Base-by-base conservation (phyloP, 164 flowering plant species). In the Magnolia officinalis region DNA sequence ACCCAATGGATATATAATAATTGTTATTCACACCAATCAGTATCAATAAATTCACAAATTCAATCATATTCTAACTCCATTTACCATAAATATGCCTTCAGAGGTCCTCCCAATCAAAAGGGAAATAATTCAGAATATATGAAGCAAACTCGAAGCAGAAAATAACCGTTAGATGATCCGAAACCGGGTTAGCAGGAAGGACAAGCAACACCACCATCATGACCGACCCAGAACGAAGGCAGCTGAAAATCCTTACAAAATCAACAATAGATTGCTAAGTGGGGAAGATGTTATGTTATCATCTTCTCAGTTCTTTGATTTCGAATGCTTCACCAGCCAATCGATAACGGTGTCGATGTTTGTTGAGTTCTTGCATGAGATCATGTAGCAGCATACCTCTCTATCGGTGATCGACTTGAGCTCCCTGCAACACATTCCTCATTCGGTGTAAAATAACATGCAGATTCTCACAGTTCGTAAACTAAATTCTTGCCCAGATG, bases 311-410 rank as follows among this genome's bases (percentile, higher is more conserved):
- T 74, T 86, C 84, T 84, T 86, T n/a, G 90, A 78, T 75, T 87
- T 87, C 1, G 90, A 87, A 82, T 86, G 88, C 84, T 86, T 87
- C 51, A 86, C 82, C 61, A 87, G 85, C 89, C 89, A 87, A 68
- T 87, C 88, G 13, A 87, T 81, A 72, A 87, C 86, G 0, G 85
- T 79, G 73, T 84, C 88, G 8, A 87, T 87, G 87, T 87, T 85
- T 80, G 87, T 81, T 0, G 87, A 85, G 79, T 85, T 85, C 81
- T 83, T 87, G 87, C 89, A 87, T 19, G 89, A 87, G 65, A 87
- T 84, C 89, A 87, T 85, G 78, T 76, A 85, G 80, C 89, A 87
- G 63, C 87, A 84, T 14, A 87, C 89, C 82, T 87, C 90, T 72
- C 88, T 83, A 23, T 84, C 82, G 0, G 81, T 79, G 18, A 85